Percentiles rank a stretch among this genome's conserved stretches.
These are phyloP conservation scores for Rhizopogon vinicolor DNA, from an alignment of 768 basidiomycete species.

Conservation along the genomic window DNA sequence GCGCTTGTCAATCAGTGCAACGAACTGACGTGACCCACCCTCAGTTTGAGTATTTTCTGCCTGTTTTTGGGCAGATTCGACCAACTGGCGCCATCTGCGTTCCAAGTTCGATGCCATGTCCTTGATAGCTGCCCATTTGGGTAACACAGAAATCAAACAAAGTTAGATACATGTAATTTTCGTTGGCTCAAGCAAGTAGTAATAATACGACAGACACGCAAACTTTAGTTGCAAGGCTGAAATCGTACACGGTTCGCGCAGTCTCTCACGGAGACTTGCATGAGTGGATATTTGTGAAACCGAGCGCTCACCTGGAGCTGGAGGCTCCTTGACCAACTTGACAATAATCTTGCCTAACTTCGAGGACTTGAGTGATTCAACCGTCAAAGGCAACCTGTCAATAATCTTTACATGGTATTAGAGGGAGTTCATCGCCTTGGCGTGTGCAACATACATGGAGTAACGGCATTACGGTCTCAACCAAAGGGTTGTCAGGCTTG, in stretches of 20 bases:
- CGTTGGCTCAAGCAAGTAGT: constrained; percentile 20
- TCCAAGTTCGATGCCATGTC: constrained; percentile 90
- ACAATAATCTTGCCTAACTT: constrained; percentile 80
- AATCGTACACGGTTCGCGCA: constrained; percentile 25
- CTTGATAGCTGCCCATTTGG: constrained; percentile 70
- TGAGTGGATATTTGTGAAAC: constrained; percentile 11
- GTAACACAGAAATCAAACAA: constrained; percentile 38
- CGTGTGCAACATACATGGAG: constrained; percentile 63
- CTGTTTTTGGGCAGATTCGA: constrained; percentile 46
- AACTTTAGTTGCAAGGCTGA: constrained; percentile 22
- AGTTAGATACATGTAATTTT: constrained; percentile 63
- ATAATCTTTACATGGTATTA: constrained; percentile 48
- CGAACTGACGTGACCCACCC: constrained; percentile 68
- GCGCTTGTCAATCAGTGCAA: constrained; percentile 19
- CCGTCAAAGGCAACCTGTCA: constrained; percentile 73
- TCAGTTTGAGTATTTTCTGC: constrained; percentile 42
- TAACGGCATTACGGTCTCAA: constrained; percentile 82
- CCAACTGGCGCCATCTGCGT: constrained; percentile 72
- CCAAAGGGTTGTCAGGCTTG: constrained; percentile 48
- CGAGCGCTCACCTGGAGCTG: constrained; percentile 70
- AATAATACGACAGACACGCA: constrained; percentile 27
- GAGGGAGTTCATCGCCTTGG: constrained; percentile 9
- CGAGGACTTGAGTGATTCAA: constrained; percentile 62
- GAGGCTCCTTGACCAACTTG: constrained; percentile 70
- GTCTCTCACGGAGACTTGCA: constrained; percentile 10